These are phyloP conservation scores for Solanum hybrid DNA, from an alignment of 305 asterid species.

Conservation along the genomic window DNA sequence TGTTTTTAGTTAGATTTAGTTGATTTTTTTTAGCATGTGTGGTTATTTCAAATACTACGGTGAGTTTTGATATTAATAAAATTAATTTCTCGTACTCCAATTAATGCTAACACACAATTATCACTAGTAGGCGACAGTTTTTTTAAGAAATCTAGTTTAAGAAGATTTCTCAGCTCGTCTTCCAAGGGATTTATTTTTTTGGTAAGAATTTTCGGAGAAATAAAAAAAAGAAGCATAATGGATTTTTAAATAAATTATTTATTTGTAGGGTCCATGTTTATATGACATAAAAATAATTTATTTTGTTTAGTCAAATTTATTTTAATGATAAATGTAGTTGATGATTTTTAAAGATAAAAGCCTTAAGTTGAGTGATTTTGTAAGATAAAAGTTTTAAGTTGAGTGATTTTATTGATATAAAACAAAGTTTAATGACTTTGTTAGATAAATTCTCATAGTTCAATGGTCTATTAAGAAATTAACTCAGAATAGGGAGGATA, in stretches of 20 bases:
- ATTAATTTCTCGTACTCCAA: background rate
- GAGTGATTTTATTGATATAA: background rate
- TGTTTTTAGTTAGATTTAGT: background rate
- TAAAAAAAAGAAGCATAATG: background rate
- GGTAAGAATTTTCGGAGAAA: background rate
- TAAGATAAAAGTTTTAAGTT: background rate
- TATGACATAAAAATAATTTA: background rate
- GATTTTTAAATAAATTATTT: no score
- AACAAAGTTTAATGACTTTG: background rate
- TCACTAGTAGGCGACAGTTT: background rate
- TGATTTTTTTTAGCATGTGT: background rate
- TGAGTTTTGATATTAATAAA: no score
- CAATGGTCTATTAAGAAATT: background rate
- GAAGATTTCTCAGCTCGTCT: background rate
- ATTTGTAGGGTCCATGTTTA: background rate
- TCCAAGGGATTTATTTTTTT: background rate
- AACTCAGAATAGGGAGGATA: background rate
- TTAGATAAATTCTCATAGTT: background rate
- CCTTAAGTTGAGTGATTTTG: background rate
- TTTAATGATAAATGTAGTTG: background rate
- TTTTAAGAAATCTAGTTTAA: background rate
- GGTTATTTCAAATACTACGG: background rate
- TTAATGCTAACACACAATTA: background rate
- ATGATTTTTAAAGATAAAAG: background rate
- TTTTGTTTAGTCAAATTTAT: background rate